These are phyloP conservation scores for Mucor irregularis DNA, from an alignment of 371 early-diverging fungal species.

Conservation along the genomic window DNA sequence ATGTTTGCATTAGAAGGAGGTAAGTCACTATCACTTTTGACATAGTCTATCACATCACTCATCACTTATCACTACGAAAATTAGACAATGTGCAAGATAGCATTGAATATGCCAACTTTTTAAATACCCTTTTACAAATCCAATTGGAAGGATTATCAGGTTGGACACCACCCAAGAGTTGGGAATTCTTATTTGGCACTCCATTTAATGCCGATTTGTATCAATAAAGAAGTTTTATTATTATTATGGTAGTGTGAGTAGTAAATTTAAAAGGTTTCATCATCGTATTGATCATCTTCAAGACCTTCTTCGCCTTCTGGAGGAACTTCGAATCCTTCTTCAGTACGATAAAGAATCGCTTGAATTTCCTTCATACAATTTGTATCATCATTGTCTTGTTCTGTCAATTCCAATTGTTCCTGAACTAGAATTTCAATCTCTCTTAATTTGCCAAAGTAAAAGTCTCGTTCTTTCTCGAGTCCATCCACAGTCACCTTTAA, in stretches of 20 bases:
- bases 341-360: slow-evolving; percentile 84
- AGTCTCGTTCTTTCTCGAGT: slow-evolving; percentile 92
- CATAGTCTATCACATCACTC: not conserved
- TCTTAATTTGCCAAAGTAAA: slow-evolving; percentile 89
- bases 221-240: slow-evolving; percentile 51
- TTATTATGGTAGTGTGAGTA: no score
- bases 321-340: slow-evolving; percentile 57
- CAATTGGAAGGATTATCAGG: not conserved
- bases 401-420: slow-evolving; percentile 54
- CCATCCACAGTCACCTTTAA: slow-evolving; percentile 79
- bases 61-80: not conserved
- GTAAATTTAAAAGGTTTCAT: slow-evolving; percentile 62
- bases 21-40: no score
- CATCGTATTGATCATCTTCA: slow-evolving; percentile 41
- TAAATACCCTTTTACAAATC: slow-evolving; percentile 46
- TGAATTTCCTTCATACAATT: slow-evolving; percentile 75
- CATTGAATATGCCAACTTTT: slow-evolving; percentile 58
- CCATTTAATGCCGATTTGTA: slow-evolving; percentile 40
- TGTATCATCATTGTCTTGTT: slow-evolving; percentile 18
- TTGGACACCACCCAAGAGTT: slow-evolving; percentile 72
- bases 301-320: slow-evolving; percentile 32
- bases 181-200: slow-evolving; percentile 62
- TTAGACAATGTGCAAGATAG: slow-evolving; percentile 71
- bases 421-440: slow-evolving; percentile 92
- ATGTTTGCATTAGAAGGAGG: slow-evolving; percentile 77